Evolutionary conservation across 1,284 basidiomycete genomes (phyloP), one percentile per base, ranked within the genome.

Genomic region (Boletus chippewaensis): DNA sequence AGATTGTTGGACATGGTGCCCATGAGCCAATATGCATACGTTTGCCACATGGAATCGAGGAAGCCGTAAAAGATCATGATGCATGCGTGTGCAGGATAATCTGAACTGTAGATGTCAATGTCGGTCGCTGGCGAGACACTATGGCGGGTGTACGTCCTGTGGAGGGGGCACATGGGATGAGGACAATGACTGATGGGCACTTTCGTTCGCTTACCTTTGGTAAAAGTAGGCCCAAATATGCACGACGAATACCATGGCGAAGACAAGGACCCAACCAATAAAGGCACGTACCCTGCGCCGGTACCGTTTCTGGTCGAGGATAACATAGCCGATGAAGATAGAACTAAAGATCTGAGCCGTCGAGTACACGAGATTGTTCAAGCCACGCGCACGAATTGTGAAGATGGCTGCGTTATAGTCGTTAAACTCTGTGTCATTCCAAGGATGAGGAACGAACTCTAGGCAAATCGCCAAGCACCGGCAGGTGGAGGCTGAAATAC

Each of bases 181-280:
- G 24, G 24, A 26, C 8, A 26, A 31, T 70, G 66, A 2, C 52
- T 59, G 24, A 56, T 48, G 28, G 43, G 53, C 13, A 34, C 5
- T 7, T 7, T 11, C 13, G 4, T 5, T 5, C 15, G 59, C 69
- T 51, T 40, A 77, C 78, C 57, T 71, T 58, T 81, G 79, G 54
- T 79, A 80, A 56, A 76, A 73, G 7, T 73, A 81, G 0, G 71
- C 71, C 73, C 77, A 78, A 5, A 68, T 71, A 55, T 80, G 77
- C 12, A 79, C 71, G 43, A 71, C 64, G 52, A 78, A 75, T 20
- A 78, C 73, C 65, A 79, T 71, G 20, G 59, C 45, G 24, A 78
- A 60, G 16, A 81, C 67, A 40, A 76, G 56, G 5, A 43, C 44
- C 74, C 78, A 79, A 6, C 73, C 77, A 2, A 61, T 45, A 60